These are phyloP conservation scores for Clarireedia paspali DNA, from an alignment of 2,329 filamentous ascomycete species.

Conservation along the genomic window DNA sequence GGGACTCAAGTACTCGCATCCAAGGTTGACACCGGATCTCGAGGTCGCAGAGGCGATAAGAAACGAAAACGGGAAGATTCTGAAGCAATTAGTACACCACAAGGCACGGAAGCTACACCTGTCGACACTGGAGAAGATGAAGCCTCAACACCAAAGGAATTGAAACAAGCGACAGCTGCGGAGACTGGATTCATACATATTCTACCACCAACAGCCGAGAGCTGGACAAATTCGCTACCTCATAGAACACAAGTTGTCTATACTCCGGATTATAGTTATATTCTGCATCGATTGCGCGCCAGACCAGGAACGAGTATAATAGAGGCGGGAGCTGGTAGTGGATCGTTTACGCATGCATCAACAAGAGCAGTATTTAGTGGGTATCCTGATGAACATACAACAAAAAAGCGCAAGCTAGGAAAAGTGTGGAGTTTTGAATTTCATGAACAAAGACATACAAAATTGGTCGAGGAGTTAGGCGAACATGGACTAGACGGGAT, in stretches of 20 bases:
- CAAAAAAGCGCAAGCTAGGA: conserved; percentile 41
- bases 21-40: conserved; percentile 83
- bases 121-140: conserved; percentile 25
- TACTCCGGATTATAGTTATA: conserved; percentile 79
- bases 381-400: conserved; percentile 40
- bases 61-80: conserved; percentile 37
- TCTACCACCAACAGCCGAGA: conserved; percentile 70
- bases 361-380: conserved; percentile 70
- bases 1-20: conserved; percentile 88
- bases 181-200: conserved; percentile 70
- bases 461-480: conserved; percentile 61
- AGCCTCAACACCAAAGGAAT: conserved; percentile 27
- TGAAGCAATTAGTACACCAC: conserved; percentile 19
- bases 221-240: conserved; percentile 73
- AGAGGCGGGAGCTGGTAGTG: conserved; percentile 75
- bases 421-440: conserved; percentile 80
- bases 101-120: conserved; percentile 1
- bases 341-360: conserved; percentile 76
- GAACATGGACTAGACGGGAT: conserved; percentile 58
- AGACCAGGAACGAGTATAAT: conserved; percentile 67
- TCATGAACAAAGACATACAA: conserved; percentile 62
- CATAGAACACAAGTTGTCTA: conserved; percentile 84
- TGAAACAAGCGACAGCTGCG: conserved; percentile 46
- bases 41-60: conserved; percentile 57
- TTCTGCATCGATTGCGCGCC: conserved; percentile 67